Conservation (phyloP, 208 protist genomes). For the Wallacemonas sp. region DNA sequence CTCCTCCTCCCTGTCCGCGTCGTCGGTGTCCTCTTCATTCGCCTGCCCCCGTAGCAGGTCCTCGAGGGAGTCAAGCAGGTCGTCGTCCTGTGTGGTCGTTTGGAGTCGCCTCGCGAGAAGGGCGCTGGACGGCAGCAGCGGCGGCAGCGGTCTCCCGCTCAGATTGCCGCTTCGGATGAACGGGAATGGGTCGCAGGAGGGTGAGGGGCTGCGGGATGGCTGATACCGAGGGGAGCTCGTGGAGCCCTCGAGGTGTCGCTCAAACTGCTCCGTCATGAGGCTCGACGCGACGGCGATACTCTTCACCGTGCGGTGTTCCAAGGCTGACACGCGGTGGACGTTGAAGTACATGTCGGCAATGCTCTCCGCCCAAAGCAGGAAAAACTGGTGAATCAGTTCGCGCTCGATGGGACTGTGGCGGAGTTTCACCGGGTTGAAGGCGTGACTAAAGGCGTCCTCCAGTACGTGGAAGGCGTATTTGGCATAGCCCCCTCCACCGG, state of each 20-base stretch:
- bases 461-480: slow-evolving; percentile 61
- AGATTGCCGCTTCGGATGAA: neutral
- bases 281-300: slow-evolving; percentile 65
- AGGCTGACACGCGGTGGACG: slow-evolving; percentile 33
- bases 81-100: neutral
- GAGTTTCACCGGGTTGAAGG: slow-evolving; percentile 72
- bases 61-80: neutral
- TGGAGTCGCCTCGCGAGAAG: neutral
- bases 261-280: slow-evolving; percentile 37
- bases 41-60: neutral
- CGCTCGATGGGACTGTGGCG: slow-evolving; percentile 68
- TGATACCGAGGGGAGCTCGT: neutral
- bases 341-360: slow-evolving; percentile 80
- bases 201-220: neutral
- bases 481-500: slow-evolving; percentile 30
- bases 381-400: slow-evolving; percentile 69
- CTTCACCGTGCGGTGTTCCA: slow-evolving; percentile 50
- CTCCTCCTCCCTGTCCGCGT: neutral
- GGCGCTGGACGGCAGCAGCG: neutral
- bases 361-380: slow-evolving; percentile 58
- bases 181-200: neutral
- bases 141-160: neutral
- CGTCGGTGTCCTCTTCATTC: neutral
- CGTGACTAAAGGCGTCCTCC: slow-evolving; percentile 69
- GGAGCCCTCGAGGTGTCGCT: slow-evolving; percentile 3